Base-by-base conservation (phyloP, 768 basidiomycete species). In the Suillus brevipes region DNA sequence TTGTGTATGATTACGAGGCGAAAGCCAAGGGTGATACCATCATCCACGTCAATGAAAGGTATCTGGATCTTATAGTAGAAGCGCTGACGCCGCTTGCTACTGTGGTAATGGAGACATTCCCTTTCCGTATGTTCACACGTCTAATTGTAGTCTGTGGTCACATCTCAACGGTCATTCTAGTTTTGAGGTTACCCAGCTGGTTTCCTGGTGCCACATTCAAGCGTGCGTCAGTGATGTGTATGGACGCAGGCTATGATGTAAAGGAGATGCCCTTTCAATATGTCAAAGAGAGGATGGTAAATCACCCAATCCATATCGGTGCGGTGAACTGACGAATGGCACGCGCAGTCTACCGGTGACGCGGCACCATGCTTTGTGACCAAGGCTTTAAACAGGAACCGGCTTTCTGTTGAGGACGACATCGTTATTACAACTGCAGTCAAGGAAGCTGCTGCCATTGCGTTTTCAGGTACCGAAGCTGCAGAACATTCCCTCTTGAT, bases 1-100 rank as follows among this genome's bases (percentile, higher is more conserved):
- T 83, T 16, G 74, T 78, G 16, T 84, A 84, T 49, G 83, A 81
- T 23, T 73, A 77, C 16, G 68, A 77, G 6, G 73, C 81, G 8
- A 74, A 74, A 18, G 70, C 77, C 9, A 65, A 73, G 38, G 74
- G 75, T 1, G 82, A 82, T 57, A 71, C 73, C 38, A 77, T 80
- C 64, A 75, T 83, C 14, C 65, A 76, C 10, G 66, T 81, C 4
- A 76, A 80, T 6, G 77, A 81, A 43, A 69, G 72, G 13, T 79
- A 79, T 6, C 47, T 75, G 6, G 3, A 34, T 10, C 20, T 73
- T 16, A 64, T 69, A 1, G 20, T 74, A 47, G 64, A 58, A 53
- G 25, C 40, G 6, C 37, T 71, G 5, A 66, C 65, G n/a, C 73
- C 70, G 5, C 71, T 71, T 37, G 7, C 12, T 5, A 60, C 70